Evolutionary conservation across 257 asterid genomes (phyloP), one percentile per base, ranked within the genome.

Genomic region (Haberlea rhodopensis): DNA sequence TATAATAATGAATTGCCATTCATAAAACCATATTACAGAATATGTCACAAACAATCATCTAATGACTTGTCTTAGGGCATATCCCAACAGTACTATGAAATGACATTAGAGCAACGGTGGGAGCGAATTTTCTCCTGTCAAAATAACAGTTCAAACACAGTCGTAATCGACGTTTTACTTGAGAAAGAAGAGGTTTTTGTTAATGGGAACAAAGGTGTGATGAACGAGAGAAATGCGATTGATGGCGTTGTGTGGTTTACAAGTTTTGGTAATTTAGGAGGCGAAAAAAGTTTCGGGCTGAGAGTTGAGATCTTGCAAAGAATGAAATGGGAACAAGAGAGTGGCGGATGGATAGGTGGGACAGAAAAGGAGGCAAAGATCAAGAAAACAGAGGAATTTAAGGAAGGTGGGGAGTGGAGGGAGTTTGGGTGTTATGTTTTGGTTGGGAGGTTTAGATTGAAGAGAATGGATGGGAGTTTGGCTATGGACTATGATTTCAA

Each of bases 231-330:
- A 43, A 5, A 43, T 43, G 51, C 51, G 8, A 73, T 1, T 0
- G 78, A 74, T 5, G 85, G 86, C 23, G 79, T 77, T 19, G 29
- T 83, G 8, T 80, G 88, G 90, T 87, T 79, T 66, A 75, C 13
- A 49, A 70, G 68, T 20, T 11, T 45, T 3, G 81, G 73, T 13
- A 18, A 26, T 1, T 64, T 26, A 24, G 71, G 48, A 8, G 79
- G 43, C 34, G 29, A 53, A 49, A n/a, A 21, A 19, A 66, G 71
- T 15, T 74, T 85, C 20, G 92, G 92, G 5, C 54, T 84, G 81
- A 81, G 85, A 34, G 57, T 48, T 19, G 95, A 89, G 65, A 10
- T 86, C 3, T 76, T 82, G 18, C 64, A 81, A 16, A 73, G 89
- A 68, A 78, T 82, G 82, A 81, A 78, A 53, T 43, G 51, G 51